Evolutionary conservation across 2,329 filamentous ascomycete genomes (phyloP).

Genomic region (Aurifilum marmelostoma): DNA sequence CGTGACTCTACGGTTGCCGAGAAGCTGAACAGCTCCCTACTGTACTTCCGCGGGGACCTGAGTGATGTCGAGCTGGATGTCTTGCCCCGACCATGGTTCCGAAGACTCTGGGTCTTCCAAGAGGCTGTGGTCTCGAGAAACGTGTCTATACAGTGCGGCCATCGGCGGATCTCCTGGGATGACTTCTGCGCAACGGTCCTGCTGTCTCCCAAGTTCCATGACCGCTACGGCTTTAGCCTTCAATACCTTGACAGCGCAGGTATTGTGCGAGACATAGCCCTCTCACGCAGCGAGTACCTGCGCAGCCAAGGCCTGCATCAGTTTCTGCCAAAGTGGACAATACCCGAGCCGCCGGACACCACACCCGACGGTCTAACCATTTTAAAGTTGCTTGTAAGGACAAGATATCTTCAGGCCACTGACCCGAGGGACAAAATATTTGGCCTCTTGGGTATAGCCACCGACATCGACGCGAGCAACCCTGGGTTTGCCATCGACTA

Average conservation of each 20-base stretch:
- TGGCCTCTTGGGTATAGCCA: constrained; percentile 7
- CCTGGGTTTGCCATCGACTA: constrained; percentile 8
- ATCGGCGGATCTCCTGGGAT: constrained; percentile 16
- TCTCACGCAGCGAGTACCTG: neutral
- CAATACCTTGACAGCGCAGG: neutral
- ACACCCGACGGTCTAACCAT: neutral
- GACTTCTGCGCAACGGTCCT: constrained; percentile 11
- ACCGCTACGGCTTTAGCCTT: constrained; percentile 10
- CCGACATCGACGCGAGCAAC: neutral
- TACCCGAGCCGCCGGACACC: neutral
- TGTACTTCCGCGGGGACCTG: constrained; percentile 4
- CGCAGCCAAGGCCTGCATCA: neutral
- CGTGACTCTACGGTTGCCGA: neutral
- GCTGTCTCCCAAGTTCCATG: neutral
- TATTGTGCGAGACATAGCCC: neutral
- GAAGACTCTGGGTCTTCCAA: constrained; percentile 8
- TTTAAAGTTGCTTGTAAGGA: neutral
- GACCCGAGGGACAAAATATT: constrained; percentile 20
- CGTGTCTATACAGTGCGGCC: constrained; percentile 13
- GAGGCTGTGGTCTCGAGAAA: constrained; percentile 3
- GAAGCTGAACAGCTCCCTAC: neutral
- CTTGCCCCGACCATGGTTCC: constrained; percentile 7
- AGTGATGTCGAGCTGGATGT: constrained; percentile 14
- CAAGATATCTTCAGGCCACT: neutral
- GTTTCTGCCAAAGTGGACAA: neutral